Base-by-base conservation (phyloP, 768 basidiomycete genomes). In the Termitomyces sp. region DNA sequence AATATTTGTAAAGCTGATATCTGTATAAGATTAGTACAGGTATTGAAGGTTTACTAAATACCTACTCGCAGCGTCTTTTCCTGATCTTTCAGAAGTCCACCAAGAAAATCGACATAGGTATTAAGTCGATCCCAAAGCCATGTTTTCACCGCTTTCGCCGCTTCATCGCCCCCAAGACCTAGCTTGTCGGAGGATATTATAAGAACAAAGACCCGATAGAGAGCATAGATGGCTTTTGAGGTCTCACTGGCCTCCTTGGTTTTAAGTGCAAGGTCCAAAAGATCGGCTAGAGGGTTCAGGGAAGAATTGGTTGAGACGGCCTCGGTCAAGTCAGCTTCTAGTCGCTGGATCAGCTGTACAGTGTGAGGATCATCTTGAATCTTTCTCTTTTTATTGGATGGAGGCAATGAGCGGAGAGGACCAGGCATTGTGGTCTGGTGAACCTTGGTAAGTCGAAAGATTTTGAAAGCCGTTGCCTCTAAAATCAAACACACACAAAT, bases 71-170 rank as follows among this genome's bases (percentile, higher is more conserved):
- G 68, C 10, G 78, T 72, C 44, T 85, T 79, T 68, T 98, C 94
- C 22, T 88, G 83, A 62, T 93, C 90, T 67, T 89, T 82, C 61
- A 96, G 66, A 30, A 95, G 69, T 2, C 86, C 83, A 16, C 79
- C 79, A 48, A 97, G 75, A 48, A 90, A 79, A 32, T 84, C 81
- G 44, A 86, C 80, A 71, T 88, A 98, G 2, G 79, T 73, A 53
- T 88, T 81, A 50, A 95, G 74, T 43, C 86, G 78, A 59, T 87
- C 91, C 79, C 85, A 84, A 50, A 95, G 73, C 95, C 95, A 98
- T 26, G 78, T 75, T 61, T 87, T 84, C 7, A 94, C 89, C 18
- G 82, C 77, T 64, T 83, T 83, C 40, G 82, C 80, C 16, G 80
- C 82, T 27, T 84, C 85, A 34, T 82, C 75, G 16, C 77, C 78